Conservation (phyloP, 2,329 filamentous ascomycete species). For the Ceratocystis lukuohia region DNA sequence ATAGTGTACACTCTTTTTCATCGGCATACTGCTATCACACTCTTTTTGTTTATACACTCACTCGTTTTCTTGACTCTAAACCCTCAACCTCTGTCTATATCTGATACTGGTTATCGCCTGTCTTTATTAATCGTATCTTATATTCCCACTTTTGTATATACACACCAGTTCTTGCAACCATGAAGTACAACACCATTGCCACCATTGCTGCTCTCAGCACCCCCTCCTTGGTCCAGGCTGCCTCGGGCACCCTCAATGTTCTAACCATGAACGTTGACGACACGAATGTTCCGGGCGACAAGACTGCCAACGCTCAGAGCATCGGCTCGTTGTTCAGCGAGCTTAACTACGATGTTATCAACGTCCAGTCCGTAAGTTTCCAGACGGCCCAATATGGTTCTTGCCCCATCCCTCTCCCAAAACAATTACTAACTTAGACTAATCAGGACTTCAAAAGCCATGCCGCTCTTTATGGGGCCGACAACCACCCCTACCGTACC, state of each 20-base stretch:
- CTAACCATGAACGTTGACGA: constrained; percentile 50
- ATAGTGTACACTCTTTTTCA: constrained; percentile 7
- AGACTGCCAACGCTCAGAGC: constrained; percentile 40
- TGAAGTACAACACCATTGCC: constrained; percentile 17
- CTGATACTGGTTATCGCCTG: background rate
- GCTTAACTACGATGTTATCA: constrained; percentile 47
- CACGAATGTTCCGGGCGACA: constrained; percentile 47
- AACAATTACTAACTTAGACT: constrained; percentile 3
- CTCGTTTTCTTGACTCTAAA: background rate
- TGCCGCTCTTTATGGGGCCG: constrained; percentile 46
- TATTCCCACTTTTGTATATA: background rate
- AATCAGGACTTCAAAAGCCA: constrained; percentile 52
- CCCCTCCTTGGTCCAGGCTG: constrained; percentile 15
- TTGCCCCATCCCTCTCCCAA: too few relatives aligned
- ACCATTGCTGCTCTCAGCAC: constrained; percentile 13
- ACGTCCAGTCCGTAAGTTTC: constrained; percentile 45
- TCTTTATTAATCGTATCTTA: background rate
- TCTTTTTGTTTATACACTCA: background rate
- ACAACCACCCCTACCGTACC: constrained; percentile 47
- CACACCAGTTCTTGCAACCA: background rate
- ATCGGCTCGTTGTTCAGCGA: constrained; percentile 45
- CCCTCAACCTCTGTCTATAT: background rate
- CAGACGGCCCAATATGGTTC: background rate
- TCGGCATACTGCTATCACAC: too few relatives aligned
- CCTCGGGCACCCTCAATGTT: constrained; percentile 33